phyloP scores from a whole-genome alignment of 108 stramenopile species.

The Cylindrotheca closterium region DNA sequence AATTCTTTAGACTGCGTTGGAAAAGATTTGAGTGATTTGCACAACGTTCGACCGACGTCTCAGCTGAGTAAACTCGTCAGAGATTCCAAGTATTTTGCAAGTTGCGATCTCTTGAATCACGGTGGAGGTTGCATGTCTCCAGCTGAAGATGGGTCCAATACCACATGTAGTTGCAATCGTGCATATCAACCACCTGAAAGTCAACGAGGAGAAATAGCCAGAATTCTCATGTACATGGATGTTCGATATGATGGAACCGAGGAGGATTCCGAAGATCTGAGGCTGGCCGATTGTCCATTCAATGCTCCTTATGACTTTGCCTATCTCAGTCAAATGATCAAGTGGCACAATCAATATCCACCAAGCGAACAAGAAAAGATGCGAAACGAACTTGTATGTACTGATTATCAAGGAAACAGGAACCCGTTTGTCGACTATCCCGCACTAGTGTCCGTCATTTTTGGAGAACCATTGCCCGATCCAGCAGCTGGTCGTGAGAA shows the following conservation, averaged over 20 bases:
- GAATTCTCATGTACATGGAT: constrained; percentile 78
- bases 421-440: constrained; percentile 86
- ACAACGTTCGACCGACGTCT: constrained; percentile 18
- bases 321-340: constrained; percentile 48
- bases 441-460: constrained; percentile 44
- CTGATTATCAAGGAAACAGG: constrained; percentile 75
- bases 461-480: neutral
- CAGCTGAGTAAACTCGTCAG: constrained; percentile 4
- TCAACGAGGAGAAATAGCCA: constrained; percentile 67
- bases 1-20: neutral
- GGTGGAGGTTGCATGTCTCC: constrained; percentile 5
- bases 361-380: constrained; percentile 45
- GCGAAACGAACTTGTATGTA: constrained; percentile 63
- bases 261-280: constrained; percentile 7
- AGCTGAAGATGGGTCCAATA: constrained; percentile 11
- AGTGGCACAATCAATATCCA: constrained; percentile 75
- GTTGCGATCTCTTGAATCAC: constrained; percentile 5
- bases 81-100: constrained; percentile 8
- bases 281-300: constrained; percentile 22
- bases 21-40: constrained; percentile 7
- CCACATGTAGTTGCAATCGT: constrained; percentile 35
- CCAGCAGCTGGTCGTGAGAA: constrained; percentile 1
- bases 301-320: constrained; percentile 21
- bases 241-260: constrained; percentile 54
- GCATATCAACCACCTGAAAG: constrained; percentile 46